These are phyloP conservation scores for Catenaria anguillulae DNA, from an alignment of 371 early-diverging fungal species.

Conservation along the genomic window DNA sequence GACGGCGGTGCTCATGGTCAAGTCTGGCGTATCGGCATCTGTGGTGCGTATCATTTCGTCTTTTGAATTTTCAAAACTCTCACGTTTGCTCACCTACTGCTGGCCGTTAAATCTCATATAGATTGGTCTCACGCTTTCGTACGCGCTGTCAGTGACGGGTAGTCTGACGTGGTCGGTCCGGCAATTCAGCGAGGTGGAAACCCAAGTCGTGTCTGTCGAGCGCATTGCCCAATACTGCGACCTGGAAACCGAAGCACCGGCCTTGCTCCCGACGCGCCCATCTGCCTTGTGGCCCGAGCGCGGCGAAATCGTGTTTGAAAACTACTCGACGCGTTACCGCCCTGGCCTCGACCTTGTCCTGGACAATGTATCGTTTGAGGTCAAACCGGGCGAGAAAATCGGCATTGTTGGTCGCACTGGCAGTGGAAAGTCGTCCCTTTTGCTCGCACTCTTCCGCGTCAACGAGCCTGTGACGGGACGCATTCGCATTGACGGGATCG, in stretches of 20 bases:
- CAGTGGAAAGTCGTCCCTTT: slow-evolving; percentile 34
- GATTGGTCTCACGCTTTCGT: slow-evolving; percentile 74
- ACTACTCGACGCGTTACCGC: slow-evolving; percentile 25
- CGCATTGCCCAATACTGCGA: slow-evolving; percentile 31
- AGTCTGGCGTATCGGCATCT: slow-evolving; percentile 15
- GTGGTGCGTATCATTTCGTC: too few species aligned
- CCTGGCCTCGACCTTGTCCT: slow-evolving; percentile 22
- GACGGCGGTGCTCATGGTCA: slow-evolving; percentile 26
- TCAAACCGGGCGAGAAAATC: slow-evolving; percentile 25
- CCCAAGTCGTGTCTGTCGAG: slow-evolving; percentile 29
- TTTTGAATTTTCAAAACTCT: too few species aligned
- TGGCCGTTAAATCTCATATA: too few species aligned
- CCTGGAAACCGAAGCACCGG: slow-evolving; percentile 32
- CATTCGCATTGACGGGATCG: slow-evolving; percentile 66
- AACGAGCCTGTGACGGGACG: slow-evolving; percentile 49
- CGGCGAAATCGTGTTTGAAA: slow-evolving; percentile 23
- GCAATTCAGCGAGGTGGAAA: slow-evolving; percentile 32
- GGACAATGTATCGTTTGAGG: slow-evolving; percentile 18
- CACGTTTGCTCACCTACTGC: too few species aligned
- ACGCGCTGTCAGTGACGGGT: slow-evolving; percentile 66
- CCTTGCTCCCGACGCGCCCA: background rate
- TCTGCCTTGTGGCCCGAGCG: slow-evolving; percentile 21
- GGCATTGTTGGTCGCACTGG: slow-evolving; percentile 3
- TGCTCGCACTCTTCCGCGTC: slow-evolving; percentile 60
- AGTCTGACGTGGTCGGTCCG: slow-evolving; percentile 75